A percentile compares a stretch with the other conserved stretches of the same genome.
Evolutionary conservation across 352 stramenopile species (phyloP).

Genomic region (Phytophthora quininea): DNA sequence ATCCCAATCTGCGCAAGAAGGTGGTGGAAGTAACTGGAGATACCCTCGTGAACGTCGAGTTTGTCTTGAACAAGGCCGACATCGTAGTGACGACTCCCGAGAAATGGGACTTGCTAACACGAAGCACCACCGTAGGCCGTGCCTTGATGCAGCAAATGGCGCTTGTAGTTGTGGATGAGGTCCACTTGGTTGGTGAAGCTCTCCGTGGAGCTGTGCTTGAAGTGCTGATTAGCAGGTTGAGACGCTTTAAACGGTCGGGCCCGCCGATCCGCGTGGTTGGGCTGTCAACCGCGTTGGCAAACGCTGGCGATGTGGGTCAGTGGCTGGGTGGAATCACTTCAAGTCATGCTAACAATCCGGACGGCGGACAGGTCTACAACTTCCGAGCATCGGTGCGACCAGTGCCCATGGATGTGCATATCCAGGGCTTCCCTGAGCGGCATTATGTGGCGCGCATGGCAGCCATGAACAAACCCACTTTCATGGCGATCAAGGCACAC

Average conservation of each 20-base stretch:
- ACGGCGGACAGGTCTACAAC: constrained; percentile 90
- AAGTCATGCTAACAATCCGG: constrained; percentile 35
- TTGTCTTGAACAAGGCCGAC: constrained; percentile 90
- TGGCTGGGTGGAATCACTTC: constrained; percentile 96
- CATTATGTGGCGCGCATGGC: constrained; percentile 98
- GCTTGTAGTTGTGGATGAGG: constrained; percentile 97
- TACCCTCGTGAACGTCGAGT: constrained; percentile 93
- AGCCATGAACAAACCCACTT: constrained; percentile 99
- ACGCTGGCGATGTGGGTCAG: constrained; percentile 94
- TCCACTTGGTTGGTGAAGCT: constrained; percentile 97
- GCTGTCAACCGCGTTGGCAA: constrained; percentile 96
- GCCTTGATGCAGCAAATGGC: constrained; percentile 72
- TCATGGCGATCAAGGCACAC: constrained; percentile 96
- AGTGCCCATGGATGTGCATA: constrained; percentile 96
- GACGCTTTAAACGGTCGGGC: constrained; percentile 76
- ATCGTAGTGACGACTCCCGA: constrained; percentile 98
- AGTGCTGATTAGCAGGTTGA: constrained; percentile 90
- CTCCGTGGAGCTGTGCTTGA: constrained; percentile 90
- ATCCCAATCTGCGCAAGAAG: constrained; percentile 82
- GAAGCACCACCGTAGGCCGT: constrained; percentile 83
- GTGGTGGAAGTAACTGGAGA: constrained; percentile 98
- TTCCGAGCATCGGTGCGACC: constrained; percentile 96
- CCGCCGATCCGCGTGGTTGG: constrained; percentile 92
- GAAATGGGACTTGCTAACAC: constrained; percentile 98
- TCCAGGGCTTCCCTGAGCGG: constrained; percentile 96